These are phyloP conservation scores for Trypanosomatidae sp. DNA, from an alignment of 208 protist genomes.

Conservation along the genomic window DNA sequence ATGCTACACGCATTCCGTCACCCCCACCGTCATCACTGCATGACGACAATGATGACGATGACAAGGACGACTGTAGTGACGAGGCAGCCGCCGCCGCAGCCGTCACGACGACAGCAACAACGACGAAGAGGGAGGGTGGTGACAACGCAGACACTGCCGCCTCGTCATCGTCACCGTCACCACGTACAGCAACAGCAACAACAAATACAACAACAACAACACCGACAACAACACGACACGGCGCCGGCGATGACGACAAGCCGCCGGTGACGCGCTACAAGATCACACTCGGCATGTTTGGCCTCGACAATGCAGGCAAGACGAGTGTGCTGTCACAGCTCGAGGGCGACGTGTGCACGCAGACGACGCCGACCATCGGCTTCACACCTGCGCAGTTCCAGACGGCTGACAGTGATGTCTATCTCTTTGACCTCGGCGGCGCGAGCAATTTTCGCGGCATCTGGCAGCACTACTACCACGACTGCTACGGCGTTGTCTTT, in stretches of 20 bases:
- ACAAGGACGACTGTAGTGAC: too few species aligned
- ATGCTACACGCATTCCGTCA: conserved; percentile 65
- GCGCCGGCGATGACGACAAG: background rate
- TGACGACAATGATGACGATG: conserved; percentile 9
- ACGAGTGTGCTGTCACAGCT: conserved; percentile 97
- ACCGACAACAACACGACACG: background rate
- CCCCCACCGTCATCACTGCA: too few species aligned
- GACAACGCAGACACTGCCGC: too few species aligned
- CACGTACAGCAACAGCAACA: background rate
- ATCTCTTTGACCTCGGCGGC: conserved; percentile 86
- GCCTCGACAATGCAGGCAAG: conserved; percentile 93
- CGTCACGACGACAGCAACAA: too few species aligned
- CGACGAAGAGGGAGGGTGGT: too few species aligned
- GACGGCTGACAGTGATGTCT: conserved; percentile 78
- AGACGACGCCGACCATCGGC: conserved; percentile 83
- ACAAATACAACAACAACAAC: background rate
- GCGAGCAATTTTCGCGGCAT: conserved; percentile 83
- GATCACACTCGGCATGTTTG: conserved; percentile 80
- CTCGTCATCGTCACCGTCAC: background rate
- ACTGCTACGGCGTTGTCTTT: conserved; percentile 84
- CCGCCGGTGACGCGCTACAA: conserved; percentile 8
- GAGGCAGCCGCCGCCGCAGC: too few species aligned
- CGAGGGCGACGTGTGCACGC: conserved; percentile 91
- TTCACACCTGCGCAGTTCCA: conserved; percentile 80
- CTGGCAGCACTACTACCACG: conserved; percentile 89